Evolutionary conservation across 805 yeast genomes (phyloP), one percentile per base, ranked within the genome.

Genomic region (Wickerhamomyces rabaulensis): DNA sequence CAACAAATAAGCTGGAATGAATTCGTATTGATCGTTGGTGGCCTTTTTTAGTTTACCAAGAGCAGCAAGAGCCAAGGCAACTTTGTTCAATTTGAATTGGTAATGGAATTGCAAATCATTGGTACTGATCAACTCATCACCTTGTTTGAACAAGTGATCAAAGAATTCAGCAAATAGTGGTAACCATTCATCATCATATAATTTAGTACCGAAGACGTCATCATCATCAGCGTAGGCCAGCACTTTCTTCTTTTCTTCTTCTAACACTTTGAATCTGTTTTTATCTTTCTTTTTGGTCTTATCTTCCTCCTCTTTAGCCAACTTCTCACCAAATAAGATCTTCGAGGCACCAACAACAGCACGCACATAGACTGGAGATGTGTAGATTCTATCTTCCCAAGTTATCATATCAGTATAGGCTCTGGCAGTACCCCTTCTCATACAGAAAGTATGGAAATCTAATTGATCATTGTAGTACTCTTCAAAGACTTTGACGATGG

Each of bases 361-460:
- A 45, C 94, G 76, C n/a, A 77, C 70, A 59, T 79, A 88, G 44
- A 85, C 75, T 4, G 95, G 89, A 29, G 85, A 79, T 9, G 79
- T 62, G 61, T 74, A 90, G 40, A 94, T 63, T 19, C 68, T 62
- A 62, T 91, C 95, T 47, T 82, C 96, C 98, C 98, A 94, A 42
- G 71, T 65, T 43, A 91, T 54, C 78, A 87, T 79, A 17, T 81
- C 82, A 25, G 87, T 55, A 61, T 92, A 94, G 9, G 92, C 83
- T 52, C 95, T 77, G 22, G 92, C 83, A 7, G 97, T 88, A 20
- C 97, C 98, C 56, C 85, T 81, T 66, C 97, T 79, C 74, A 87
- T 79, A 62, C 95, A 86, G 64, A 88, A 94, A 40, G 87, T 83
- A 63, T 94, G 98, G 82, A 92, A 94, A 64, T 94, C 99, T 52